Evolutionary conservation across 2,329 filamentous ascomycete genomes (phyloP).

Genomic region (Colletotrichum sp.): DNA sequence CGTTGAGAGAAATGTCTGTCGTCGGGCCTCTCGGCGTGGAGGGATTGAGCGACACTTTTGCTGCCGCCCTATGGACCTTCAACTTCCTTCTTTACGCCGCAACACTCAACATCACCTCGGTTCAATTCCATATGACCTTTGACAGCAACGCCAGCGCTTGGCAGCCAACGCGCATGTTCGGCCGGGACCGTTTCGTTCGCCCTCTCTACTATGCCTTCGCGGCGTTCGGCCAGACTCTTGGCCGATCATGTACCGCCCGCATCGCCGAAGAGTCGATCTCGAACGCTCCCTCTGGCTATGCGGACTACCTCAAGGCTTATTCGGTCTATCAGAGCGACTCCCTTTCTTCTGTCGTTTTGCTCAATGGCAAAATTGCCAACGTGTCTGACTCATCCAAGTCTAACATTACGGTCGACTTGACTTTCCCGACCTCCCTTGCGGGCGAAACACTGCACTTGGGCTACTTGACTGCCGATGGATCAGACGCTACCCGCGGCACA

Average conservation of each 20-base stretch:
- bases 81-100: slow-evolving; percentile 15
- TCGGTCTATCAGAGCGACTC: slow-evolving; percentile 8
- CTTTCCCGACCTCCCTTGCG: slow-evolving; percentile 5
- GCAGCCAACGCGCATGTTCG: slow-evolving; percentile 18
- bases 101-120: slow-evolving; percentile 15
- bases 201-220: slow-evolving; percentile 18
- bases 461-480: slow-evolving; percentile 13
- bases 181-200: slow-evolving; percentile 15
- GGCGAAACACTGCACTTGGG: slow-evolving; percentile 8
- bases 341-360: slow-evolving; percentile 7
- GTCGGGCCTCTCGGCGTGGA: slow-evolving; percentile 12
- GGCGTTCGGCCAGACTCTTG: slow-evolving; percentile 13
- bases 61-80: slow-evolving; percentile 10
- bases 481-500: slow-evolving; percentile 10
- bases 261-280: slow-evolving; percentile 4
- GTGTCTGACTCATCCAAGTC: slow-evolving; percentile 7
- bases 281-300: background rate
- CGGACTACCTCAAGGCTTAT: slow-evolving; percentile 13
- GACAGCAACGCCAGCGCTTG: slow-evolving; percentile 17
- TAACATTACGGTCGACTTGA: background rate
- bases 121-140: slow-evolving; percentile 16
- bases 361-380: slow-evolving; percentile 17
- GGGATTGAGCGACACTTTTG: slow-evolving; percentile 14
- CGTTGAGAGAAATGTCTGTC: slow-evolving; percentile 15
- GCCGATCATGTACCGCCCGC: slow-evolving; percentile 13